Base-by-base conservation (phyloP, 2,329 filamentous ascomycete species). In the Verticillium alfalfae region DNA sequence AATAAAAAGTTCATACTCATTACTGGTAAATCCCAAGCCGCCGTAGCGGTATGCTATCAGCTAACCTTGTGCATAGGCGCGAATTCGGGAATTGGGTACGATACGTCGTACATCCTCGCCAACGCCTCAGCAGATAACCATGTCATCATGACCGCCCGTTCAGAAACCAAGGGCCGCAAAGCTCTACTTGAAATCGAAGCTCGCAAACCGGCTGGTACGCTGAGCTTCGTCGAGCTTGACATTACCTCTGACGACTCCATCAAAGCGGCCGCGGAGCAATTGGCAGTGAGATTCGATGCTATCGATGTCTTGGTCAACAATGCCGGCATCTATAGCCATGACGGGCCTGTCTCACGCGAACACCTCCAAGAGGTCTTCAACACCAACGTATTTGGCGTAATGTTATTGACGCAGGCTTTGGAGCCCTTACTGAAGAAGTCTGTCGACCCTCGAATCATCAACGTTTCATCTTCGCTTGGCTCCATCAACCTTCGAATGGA, bases 271-370 rank as follows among this genome's bases (percentile, higher is more conserved):
- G 81, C 81, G 22, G 68, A 83, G 2, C 77, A 84, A 49, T 74
- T 90, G 55, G 73, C 77, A 6, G 70, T 75, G 56, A 78, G 80
- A 61, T 79, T 82, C 65, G 73, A 70, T 45, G 70, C 67, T 49
- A 79, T 90, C 59, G 83, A 87, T 64, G 80, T 89, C 52, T 76
- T 88, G 15, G 76, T 85, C 73, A 83, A 80, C 73, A 82, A 81
- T 61, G 87, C 88, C 1, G 88, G 87, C 5, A 82, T 88, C 54
- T 73, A 79, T 5, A 78, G 84, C 13, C 76, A 79, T 61, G 78
- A 81, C 57, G 78, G 77, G 1, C 68, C 74, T 60, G 77, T 81
- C 65, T 77, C 85, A 0, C 87, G 86, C 74, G 79, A 85, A 13
- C 79, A 82, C 56, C 77, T 85, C 65, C 78, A 78, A 22, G 70